A percentile compares a stretch with the other conserved stretches of the same genome.
Evolutionary conservation across 306 rosid genomes (phyloP).

Genomic region (Quercus rubra): DNA sequence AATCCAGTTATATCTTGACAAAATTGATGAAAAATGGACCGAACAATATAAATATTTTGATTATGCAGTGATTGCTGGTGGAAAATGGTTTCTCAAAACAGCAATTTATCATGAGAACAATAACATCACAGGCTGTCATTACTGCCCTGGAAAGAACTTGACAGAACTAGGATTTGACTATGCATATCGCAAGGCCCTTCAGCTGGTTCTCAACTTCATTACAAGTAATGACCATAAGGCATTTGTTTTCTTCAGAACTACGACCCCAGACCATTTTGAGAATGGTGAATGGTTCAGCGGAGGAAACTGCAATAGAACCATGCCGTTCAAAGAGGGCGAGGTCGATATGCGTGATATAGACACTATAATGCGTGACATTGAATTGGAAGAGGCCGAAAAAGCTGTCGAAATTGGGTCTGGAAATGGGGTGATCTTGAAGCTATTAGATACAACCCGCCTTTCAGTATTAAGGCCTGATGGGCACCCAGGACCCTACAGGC

Average conservation of each 20-base stretch:
- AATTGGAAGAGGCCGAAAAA: constrained; percentile 54
- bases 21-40: constrained; percentile 57
- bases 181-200: constrained; percentile 55
- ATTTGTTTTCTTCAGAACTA: constrained; percentile 61
- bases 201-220: constrained; percentile 37
- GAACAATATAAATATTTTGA: constrained; percentile 40
- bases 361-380: constrained; percentile 47
- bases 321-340: constrained; percentile 62
- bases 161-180: constrained; percentile 58
- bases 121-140: constrained; percentile 53
- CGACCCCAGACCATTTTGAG: constrained; percentile 84
- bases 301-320: constrained; percentile 75
- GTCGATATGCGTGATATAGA: constrained; percentile 37
- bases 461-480: constrained; percentile 83
- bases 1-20: constrained; percentile 60
- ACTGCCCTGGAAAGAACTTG: constrained; percentile 57
- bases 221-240: constrained; percentile 34
- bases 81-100: constrained; percentile 83
- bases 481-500: constrained; percentile 78
- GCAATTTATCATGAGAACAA: constrained; percentile 63
- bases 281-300: constrained; percentile 86
- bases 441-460: constrained; percentile 61
- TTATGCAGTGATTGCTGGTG: constrained; percentile 52
- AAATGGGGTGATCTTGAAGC: constrained; percentile 31
- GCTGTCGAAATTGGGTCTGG: constrained; percentile 20